Conservation (phyloP, 1,284 basidiomycete species). For the Ustilago bromivora region DNA sequence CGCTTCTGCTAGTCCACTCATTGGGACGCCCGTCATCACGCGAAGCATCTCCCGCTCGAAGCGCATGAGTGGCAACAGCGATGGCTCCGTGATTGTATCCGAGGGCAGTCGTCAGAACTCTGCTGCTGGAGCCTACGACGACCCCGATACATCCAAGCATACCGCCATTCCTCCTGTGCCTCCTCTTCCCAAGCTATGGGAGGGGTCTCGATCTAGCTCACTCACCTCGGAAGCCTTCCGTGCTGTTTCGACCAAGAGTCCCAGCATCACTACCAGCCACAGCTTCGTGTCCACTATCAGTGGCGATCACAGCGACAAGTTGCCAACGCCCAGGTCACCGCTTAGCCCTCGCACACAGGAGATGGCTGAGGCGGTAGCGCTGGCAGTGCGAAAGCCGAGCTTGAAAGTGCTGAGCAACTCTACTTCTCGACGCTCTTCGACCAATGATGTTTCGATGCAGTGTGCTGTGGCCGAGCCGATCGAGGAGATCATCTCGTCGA, state of each 20-base stretch:
- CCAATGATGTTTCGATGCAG: conserved; percentile 31
- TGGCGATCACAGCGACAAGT: conserved; percentile 35
- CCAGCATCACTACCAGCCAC: conserved; percentile 29
- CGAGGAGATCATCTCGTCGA: conserved; percentile 29
- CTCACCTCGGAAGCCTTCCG: conserved; percentile 43
- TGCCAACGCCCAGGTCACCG: conserved; percentile 39
- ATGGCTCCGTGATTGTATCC: conserved; percentile 28
- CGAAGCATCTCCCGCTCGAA: conserved; percentile 37
- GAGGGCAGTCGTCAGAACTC: conserved; percentile 29
- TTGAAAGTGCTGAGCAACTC: conserved; percentile 22
- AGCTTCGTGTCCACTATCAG: conserved; percentile 42
- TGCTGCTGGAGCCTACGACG: conserved; percentile 22
- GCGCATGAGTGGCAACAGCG: conserved; percentile 49
- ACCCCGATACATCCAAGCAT: conserved; percentile 24
- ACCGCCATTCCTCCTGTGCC: conserved; percentile 88
- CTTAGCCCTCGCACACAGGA: conserved; percentile 46
- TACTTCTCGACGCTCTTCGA: conserved; percentile 30
- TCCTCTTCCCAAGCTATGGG: conserved; percentile 90
- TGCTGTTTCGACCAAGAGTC: conserved; percentile 29
- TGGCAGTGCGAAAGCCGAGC: conserved; percentile 38
- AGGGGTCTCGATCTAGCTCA: conserved; percentile 78
- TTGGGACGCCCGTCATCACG: conserved; percentile 18
- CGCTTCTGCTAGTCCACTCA: conserved; percentile 21
- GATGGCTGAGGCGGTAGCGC: conserved; percentile 43
- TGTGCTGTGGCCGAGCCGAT: conserved; percentile 24